Evolutionary conservation across 441 rosid genomes (phyloP).

Genomic region (Codiaeum variegatum): DNA sequence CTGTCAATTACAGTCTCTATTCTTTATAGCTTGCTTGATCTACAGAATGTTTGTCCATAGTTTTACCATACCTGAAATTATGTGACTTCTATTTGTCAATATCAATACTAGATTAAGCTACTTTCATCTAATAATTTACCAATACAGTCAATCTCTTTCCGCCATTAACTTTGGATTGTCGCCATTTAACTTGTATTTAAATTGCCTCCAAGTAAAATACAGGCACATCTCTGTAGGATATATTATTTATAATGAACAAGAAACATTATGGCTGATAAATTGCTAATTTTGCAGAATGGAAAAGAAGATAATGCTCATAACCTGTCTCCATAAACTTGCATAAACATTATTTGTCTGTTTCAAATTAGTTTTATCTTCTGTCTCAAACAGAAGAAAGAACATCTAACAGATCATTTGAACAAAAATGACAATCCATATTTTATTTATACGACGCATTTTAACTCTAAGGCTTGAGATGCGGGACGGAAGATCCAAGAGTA

Average conservation of each 20-base stretch:
- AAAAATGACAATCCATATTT: slow-evolving; percentile 23
- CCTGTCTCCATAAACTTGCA: background rate
- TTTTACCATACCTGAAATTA: too few species aligned
- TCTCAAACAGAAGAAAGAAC: slow-evolving; percentile 6
- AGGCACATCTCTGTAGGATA: background rate
- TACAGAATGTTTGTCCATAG: too few species aligned
- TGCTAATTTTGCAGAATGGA: background rate
- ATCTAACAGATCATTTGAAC: background rate
- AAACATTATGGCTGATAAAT: background rate
- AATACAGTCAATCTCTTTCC: too few species aligned
- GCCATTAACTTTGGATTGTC: too few species aligned
- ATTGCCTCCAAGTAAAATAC: background rate
- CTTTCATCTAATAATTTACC: too few species aligned
- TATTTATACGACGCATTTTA: slow-evolving; percentile 29
- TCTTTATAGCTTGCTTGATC: background rate
- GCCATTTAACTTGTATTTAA: too few species aligned
- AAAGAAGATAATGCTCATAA: background rate
- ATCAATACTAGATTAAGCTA: too few species aligned
- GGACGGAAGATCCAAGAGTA: slow-evolving; percentile 25
- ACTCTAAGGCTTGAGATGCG: slow-evolving; percentile 16
- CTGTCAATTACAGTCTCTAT: background rate
- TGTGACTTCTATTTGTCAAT: too few species aligned
- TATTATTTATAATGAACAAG: background rate
- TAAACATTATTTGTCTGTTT: background rate
- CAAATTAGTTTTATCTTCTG: background rate